Percentiles rank a stretch among this genome's conserved stretches.
Conservation (phyloP, 805 yeast genomes). For the Candida koratica region DNA sequence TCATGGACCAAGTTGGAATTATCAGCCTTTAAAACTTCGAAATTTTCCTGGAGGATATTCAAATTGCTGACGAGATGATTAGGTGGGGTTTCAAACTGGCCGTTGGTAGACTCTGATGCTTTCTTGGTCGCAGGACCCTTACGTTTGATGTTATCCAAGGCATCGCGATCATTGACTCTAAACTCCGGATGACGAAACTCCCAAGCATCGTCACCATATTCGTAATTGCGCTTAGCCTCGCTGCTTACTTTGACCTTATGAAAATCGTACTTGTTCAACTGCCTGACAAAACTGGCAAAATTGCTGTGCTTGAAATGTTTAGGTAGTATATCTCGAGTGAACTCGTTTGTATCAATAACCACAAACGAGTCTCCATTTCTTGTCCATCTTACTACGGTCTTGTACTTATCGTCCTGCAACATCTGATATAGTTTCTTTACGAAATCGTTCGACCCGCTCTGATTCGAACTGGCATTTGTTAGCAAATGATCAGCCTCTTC, state of each 20-base stretch:
- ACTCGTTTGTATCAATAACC: slow-evolving; percentile 84
- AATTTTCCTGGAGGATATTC: slow-evolving; percentile 24
- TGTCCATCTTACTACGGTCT: slow-evolving; percentile 81
- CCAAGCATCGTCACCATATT: slow-evolving; percentile 82
- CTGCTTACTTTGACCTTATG: slow-evolving; percentile 83
- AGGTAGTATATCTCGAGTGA: slow-evolving; percentile 85
- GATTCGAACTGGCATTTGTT: slow-evolving; percentile 25
- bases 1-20: slow-evolving; percentile 32
- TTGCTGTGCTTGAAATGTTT: slow-evolving; percentile 92
- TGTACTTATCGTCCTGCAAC: slow-evolving; percentile 78
- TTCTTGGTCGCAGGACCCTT: slow-evolving; percentile 65
- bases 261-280: slow-evolving; percentile 93
- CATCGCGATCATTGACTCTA: slow-evolving; percentile 66
- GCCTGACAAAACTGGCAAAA: slow-evolving; percentile 94
- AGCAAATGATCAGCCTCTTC: slow-evolving; percentile 13
- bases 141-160: slow-evolving; percentile 81
- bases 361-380: slow-evolving; percentile 81
- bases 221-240: slow-evolving; percentile 50
- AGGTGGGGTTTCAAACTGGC: neutral
- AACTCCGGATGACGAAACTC: slow-evolving; percentile 93
- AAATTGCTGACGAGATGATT: slow-evolving; percentile 10
- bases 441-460: slow-evolving; percentile 65
- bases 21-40: slow-evolving; percentile 33
- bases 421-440: slow-evolving; percentile 77
- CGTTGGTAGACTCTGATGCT: slow-evolving; percentile 3